A percentile compares a stretch with the other conserved stretches of the same genome.
phyloP scores from a whole-genome alignment of 768 basidiomycete species.

The Xerocomus spinulosus region DNA sequence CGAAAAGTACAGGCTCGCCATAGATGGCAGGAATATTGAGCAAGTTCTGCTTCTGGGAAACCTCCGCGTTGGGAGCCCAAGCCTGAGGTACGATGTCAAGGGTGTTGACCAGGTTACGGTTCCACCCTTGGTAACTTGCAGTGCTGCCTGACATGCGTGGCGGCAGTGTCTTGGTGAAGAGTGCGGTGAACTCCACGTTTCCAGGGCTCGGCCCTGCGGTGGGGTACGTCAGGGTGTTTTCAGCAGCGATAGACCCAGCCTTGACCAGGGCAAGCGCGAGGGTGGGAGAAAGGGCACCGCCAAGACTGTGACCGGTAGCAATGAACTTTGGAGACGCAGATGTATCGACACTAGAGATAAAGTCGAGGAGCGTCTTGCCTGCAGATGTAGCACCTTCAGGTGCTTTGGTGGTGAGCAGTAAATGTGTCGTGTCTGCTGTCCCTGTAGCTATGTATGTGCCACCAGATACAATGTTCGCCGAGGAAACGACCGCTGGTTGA shows the following conservation, averaged over 20 bases:
- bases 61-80: neutral
- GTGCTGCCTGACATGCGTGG: neutral
- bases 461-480: neutral
- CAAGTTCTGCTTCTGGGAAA: neutral
- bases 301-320: constrained; percentile 10
- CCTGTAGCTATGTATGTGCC: constrained; percentile 1
- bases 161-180: constrained; percentile 5
- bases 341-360: neutral
- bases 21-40: neutral
- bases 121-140: constrained; percentile 11
- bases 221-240: neutral
- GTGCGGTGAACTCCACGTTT: neutral
- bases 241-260: neutral
- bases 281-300: constrained; percentile 7
- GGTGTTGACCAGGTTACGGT: constrained; percentile 16
- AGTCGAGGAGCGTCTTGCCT: constrained; percentile 6
- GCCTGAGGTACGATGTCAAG: constrained; percentile 12
- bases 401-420: neutral
- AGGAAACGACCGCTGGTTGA: neutral
- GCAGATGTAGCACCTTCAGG: neutral
- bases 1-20: neutral
- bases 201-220: constrained; percentile 7
- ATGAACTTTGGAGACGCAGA: neutral
- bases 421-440: neutral
- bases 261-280: constrained; percentile 7